Base-by-base conservation (phyloP, 164 flowering plant genomes). In the Brasenia schreberi region DNA sequence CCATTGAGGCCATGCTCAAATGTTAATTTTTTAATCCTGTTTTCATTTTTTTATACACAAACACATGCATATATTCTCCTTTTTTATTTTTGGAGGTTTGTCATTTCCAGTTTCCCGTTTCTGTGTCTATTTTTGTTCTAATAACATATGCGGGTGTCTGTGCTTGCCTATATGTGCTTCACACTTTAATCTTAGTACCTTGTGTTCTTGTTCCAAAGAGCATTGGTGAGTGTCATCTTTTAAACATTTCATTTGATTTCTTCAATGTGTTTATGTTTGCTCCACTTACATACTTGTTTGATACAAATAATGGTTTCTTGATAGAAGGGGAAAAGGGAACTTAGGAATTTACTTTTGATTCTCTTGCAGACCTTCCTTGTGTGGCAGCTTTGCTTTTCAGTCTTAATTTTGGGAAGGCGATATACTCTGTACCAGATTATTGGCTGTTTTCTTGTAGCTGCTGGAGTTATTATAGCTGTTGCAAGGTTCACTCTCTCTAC, bases 361-460 rank as follows among this genome's bases (percentile, higher is more conserved):
- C 70, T 18, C 73, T 73, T 76, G 82, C 96, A 92, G 98, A 86
- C 89, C 27, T 89, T 89, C 82, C 74, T 92, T 80, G 94, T 89
- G 69, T 92, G 98, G 98, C 98, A 92, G 75, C 81, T 92, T 73
- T 58, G 65, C 56, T 81, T 92, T 69, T 86, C 98, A 33, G 59
- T 75, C 27, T 27, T 86, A 71, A 71, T 92, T 70, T 73, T 92
- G 56, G 87, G 88, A 44, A 81, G 85, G 75, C 83, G 61, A 62
- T 89, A 85, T 72, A 74, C 89, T 19, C 62, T 80, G 27, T 85
- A 72, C 76, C 86, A 85, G 76, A 80, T 87, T 66, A 63, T 68
- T 62, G 98, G 96, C 69, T 89, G 98, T 83, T 76, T 92, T 39
- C 89, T 92, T 74, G 95, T 92, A 63, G 96, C 92, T 69, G 76